phyloP scores from a whole-genome alignment of 805 yeast genomes.

The Wickerhamomyces queroliae region DNA sequence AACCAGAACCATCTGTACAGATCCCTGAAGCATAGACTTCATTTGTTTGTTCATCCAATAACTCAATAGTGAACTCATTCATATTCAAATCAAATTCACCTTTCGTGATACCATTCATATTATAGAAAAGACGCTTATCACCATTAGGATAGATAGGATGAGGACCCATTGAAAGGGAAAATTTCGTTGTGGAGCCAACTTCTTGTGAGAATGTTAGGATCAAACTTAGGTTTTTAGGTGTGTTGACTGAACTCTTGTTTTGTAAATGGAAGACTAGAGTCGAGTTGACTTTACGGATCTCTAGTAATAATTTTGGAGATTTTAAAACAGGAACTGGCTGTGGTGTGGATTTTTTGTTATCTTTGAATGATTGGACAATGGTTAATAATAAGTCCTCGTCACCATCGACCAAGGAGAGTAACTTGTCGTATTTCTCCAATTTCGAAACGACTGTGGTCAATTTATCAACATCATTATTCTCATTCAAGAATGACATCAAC shows the following conservation, averaged over 20 bases:
- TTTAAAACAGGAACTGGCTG: too few relatives aligned
- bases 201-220: neutral
- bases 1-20: slow-evolving; percentile 1
- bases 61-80: neutral
- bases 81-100: neutral
- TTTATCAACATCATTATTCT: neutral
- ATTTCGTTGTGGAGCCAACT: neutral
- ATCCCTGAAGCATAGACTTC: neutral
- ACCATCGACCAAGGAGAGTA: neutral
- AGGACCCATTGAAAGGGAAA: slow-evolving; percentile 2
- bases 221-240: slow-evolving; percentile 3
- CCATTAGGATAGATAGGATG: slow-evolving; percentile 3
- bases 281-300: too few relatives aligned
- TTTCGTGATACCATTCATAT: slow-evolving; percentile 1
- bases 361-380: slow-evolving; percentile 1
- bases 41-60: neutral
- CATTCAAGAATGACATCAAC: neutral
- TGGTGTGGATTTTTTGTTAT: too few relatives aligned
- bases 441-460: neutral
- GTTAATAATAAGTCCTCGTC: neutral
- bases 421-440: neutral
- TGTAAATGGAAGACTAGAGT: neutral
- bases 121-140: slow-evolving; percentile 1
- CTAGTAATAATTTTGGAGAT: neutral
- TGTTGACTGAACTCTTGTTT: neutral